Percentiles rank a stretch among this genome's conserved stretches.
Conservation (phyloP, 768 basidiomycete genomes). For the Mrakia gelida region DNA sequence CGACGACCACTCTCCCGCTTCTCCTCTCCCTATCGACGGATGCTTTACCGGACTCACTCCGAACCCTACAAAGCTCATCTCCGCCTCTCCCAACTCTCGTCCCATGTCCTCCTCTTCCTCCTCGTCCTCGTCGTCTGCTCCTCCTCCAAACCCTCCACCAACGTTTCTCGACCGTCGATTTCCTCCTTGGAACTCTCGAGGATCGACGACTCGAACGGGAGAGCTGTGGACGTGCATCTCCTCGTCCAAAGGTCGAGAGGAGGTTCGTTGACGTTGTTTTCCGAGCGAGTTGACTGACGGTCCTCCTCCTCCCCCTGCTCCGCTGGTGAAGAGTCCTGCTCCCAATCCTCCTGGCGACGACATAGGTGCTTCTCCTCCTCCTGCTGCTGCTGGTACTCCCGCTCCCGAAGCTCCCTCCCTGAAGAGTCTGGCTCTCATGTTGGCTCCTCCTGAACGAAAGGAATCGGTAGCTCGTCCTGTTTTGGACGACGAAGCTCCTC, state of each 20-base stretch:
- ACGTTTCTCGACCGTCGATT: neutral
- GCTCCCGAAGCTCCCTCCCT: neutral
- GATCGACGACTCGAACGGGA: constrained; percentile 1
- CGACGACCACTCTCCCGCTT: neutral
- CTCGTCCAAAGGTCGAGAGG: neutral
- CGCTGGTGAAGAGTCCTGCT: neutral
- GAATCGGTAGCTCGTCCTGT: neutral
- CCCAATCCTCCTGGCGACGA: constrained; percentile 1
- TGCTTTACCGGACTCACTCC: constrained; percentile 1
- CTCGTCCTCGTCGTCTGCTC: neutral
- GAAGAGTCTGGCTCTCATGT: constrained; percentile 2
- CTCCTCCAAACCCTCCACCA: neutral
- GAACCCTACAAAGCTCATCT: constrained; percentile 4
- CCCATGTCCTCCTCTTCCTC: constrained; percentile 6
- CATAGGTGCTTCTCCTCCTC: neutral
- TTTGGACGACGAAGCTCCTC: neutral
- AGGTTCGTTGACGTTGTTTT: constrained; percentile 1
- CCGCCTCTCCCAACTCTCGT: neutral
- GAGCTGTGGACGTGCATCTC: constrained; percentile 7
- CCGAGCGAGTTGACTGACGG: neutral
- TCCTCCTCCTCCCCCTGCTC: neutral
- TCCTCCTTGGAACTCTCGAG: neutral
- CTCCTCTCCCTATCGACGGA: neutral
- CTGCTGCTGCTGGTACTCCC: too few relatives aligned
- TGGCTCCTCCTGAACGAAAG: constrained; percentile 1